Conservation (phyloP, 495 filamentous ascomycete species). For the Recurvomyces mirabilis region DNA sequence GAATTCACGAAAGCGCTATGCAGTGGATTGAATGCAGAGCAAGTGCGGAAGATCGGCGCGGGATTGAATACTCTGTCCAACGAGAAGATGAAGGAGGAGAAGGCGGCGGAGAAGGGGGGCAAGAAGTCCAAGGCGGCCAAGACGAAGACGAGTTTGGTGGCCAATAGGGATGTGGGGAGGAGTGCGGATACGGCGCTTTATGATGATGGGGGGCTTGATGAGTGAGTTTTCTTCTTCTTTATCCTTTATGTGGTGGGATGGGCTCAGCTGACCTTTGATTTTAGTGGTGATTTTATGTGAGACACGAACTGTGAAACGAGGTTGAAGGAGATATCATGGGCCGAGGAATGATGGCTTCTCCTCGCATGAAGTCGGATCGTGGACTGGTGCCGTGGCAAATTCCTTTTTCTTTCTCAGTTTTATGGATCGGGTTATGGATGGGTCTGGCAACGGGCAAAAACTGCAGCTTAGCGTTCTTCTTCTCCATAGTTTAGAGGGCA, state of each 20-base stretch:
- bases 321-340: background rate
- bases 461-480: too few species aligned
- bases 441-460: too few species aligned
- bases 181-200: constrained; percentile 62
- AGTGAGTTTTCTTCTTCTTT: constrained; percentile 42
- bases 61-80: constrained; percentile 75
- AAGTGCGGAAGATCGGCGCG: constrained; percentile 91
- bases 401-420: too few species aligned
- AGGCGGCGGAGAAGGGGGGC: constrained; percentile 79
- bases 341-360: too few species aligned
- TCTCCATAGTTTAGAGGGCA: too few species aligned
- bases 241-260: background rate
- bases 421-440: too few species aligned
- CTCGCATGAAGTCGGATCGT: too few species aligned
- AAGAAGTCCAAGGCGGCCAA: constrained; percentile 96
- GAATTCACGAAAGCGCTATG: constrained; percentile 80
- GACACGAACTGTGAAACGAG: background rate
- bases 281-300: constrained; percentile 36
- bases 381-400: too few species aligned
- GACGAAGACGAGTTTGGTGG: constrained; percentile 75
- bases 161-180: constrained; percentile 49
- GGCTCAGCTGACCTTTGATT: background rate
- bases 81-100: constrained; percentile 99
- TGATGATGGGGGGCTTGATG: constrained; percentile 65
- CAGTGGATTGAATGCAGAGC: constrained; percentile 77